These are phyloP conservation scores for Misopates orontium DNA, from an alignment of 257 asterid species.

Conservation along the genomic window DNA sequence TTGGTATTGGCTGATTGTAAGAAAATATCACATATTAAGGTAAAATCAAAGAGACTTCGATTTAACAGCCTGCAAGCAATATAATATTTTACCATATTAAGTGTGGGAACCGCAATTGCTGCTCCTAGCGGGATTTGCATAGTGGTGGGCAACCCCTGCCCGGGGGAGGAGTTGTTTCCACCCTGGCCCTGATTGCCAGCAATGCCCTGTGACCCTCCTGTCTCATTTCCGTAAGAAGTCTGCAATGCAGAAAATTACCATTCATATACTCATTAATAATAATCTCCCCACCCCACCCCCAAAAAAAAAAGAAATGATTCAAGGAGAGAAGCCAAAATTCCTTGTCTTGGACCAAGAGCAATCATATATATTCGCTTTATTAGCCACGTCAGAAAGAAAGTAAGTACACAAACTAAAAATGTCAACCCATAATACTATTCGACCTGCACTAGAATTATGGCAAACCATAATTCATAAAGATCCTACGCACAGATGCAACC, in stretches of 20 bases:
- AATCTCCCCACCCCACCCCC: neutral
- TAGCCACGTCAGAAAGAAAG: neutral
- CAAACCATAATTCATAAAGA: neutral
- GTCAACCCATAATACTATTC: neutral
- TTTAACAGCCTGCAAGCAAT: slow-evolving; percentile 8
- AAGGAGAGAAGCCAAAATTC: neutral
- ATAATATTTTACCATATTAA: slow-evolving; percentile 55
- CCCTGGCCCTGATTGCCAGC: slow-evolving; percentile 53
- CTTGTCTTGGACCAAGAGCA: neutral
- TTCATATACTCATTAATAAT: slow-evolving; percentile 6
- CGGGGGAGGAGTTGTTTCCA: slow-evolving; percentile 54
- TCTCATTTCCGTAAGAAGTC: slow-evolving; percentile 56
- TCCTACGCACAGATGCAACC: neutral
- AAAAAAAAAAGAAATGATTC: neutral
- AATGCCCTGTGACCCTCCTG: slow-evolving; percentile 52
- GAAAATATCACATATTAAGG: slow-evolving; percentile 27
- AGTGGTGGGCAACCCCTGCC: slow-evolving; percentile 51
- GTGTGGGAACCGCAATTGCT: slow-evolving; percentile 61
- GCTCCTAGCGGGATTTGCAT: slow-evolving; percentile 71
- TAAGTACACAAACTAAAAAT: neutral
- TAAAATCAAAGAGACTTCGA: slow-evolving; percentile 3
- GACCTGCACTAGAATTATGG: neutral
- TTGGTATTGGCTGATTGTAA: slow-evolving; percentile 74
- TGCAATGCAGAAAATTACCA: slow-evolving; percentile 24
- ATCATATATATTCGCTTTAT: slow-evolving; percentile 15